Base-by-base conservation (phyloP, 768 basidiomycete species). In the Kwoniella sp. region DNA sequence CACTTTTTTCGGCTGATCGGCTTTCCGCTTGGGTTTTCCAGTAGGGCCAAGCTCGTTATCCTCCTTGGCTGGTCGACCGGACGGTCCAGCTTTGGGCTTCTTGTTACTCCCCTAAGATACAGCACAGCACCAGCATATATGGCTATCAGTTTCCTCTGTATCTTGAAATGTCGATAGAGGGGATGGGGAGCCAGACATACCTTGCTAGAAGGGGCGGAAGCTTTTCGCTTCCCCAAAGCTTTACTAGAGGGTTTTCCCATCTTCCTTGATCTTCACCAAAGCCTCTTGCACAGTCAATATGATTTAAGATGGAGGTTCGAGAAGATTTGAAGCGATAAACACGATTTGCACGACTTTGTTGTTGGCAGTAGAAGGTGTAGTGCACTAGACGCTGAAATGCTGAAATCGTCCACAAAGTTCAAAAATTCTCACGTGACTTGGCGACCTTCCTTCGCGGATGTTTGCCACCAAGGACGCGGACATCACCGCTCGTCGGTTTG, bases 1-100 rank as follows among this genome's bases (percentile, higher is more conserved):
- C 58, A 78, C 54, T 66, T 79, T 79, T 62, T 80, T 80, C 11
- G 71, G 72, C 55, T 74, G 73, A 48, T 77, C 75, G 7, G 73
- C 65, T 45, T 65, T 59, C n/a, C 75, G 55, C 28, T 77, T 77
- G 2, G 73, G 73, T 56, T 73, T 73, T 4, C 74, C 75, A 4
- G 73, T 69, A 0, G 70, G 69, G 15, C 70, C 73, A 2, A 56
- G 25, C 23, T 73, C 72, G 25, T 59, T 31, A 9, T 57, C 25
- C 55, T 60, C 59, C 22, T 57, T 65, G 8, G 57, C 23, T 7
- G 60, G 59, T 38, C 62, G 41, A 25, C 28, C 55, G 30, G 67
- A 45, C 12, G n/a, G 20, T 50, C 30, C 48, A 30, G 65, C 11
- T 57, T 63, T 59, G 47, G 15, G 12, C 31, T 55, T 61, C 26